Percentiles rank a stretch among this genome's conserved stretches.
Evolutionary conservation across 371 early-diverging fungal species (phyloP).

Genomic region (Funneliformis caledonium): DNA sequence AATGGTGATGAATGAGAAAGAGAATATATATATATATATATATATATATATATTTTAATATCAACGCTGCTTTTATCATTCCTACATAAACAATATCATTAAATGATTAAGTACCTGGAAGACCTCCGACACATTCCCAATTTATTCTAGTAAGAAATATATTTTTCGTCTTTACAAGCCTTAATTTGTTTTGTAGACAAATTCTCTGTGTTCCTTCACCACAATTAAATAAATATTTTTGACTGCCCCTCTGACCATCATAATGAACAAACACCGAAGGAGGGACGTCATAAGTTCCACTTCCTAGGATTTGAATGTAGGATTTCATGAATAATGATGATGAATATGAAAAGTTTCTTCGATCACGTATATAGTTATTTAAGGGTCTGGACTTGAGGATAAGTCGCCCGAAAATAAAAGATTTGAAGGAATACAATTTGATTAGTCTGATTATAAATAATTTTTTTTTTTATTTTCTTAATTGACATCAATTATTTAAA

Average conservation of each 20-base stretch:
- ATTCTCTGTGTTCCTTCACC: constrained; percentile 93
- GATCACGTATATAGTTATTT: neutral
- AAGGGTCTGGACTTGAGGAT: neutral
- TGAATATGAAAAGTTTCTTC: constrained; percentile 33
- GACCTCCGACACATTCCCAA: constrained; percentile 88
- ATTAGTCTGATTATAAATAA: too few species aligned
- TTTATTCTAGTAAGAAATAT: constrained; percentile 80
- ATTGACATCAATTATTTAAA: too few species aligned
- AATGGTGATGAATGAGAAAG: neutral
- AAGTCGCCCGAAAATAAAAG: neutral
- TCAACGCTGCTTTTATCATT: too few species aligned
- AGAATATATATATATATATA: neutral
- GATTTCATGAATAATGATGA: constrained; percentile 67
- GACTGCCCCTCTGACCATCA: constrained; percentile 52
- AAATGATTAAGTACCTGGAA: constrained; percentile 67
- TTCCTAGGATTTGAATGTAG: constrained; percentile 75
- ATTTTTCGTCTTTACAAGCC: constrained; percentile 68
- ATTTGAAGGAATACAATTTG: neutral
- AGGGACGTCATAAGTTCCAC: constrained; percentile 68
- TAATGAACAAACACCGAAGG: constrained; percentile 82
- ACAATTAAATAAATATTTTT: constrained; percentile 93
- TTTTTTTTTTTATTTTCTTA: too few species aligned
- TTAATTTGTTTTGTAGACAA: constrained; percentile 75
- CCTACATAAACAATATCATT: neutral
- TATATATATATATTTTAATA: too few species aligned